phyloP scores from a whole-genome alignment of 1,284 basidiomycete genomes.

The Meripilus lineatus region DNA sequence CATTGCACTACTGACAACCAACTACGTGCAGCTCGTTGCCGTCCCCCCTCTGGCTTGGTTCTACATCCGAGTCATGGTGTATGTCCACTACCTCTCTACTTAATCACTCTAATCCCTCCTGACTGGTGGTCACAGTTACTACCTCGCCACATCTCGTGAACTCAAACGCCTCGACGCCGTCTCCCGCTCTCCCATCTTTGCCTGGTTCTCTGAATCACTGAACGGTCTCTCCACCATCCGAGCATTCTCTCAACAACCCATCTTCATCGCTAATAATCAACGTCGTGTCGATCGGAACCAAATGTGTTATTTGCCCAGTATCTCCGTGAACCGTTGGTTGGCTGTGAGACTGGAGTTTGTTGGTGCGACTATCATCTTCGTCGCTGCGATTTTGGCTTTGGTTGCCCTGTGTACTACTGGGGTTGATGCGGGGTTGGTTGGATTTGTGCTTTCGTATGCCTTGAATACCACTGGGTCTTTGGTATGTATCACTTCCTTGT shows the following conservation, averaged over 20 bases:
- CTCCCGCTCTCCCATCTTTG: conserved; percentile 88
- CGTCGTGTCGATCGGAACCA: conserved; percentile 82
- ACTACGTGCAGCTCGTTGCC: conserved; percentile 44
- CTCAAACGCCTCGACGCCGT: conserved; percentile 90
- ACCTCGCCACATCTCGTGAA: conserved; percentile 87
- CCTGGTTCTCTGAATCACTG: conserved; percentile 85
- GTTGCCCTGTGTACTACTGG: conserved; percentile 64
- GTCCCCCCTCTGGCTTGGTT: conserved; percentile 74
- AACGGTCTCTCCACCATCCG: conserved; percentile 85
- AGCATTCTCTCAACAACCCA: conserved; percentile 66
- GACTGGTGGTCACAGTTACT: conserved; percentile 53
- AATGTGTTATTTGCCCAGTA: conserved; percentile 71
- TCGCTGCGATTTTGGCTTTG: conserved; percentile 69
- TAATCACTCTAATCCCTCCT: background rate
- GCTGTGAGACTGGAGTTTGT: conserved; percentile 80
- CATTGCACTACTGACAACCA: background rate
- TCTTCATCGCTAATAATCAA: conserved; percentile 79
- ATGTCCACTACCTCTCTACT: conserved; percentile 19
- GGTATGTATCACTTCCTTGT: conserved; percentile 39
- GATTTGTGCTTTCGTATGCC: conserved; percentile 86
- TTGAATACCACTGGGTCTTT: conserved; percentile 75
- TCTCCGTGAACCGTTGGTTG: conserved; percentile 78
- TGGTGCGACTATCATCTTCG: conserved; percentile 77
- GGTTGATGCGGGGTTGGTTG: conserved; percentile 87
- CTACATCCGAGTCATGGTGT: conserved; percentile 77